phyloP scores from a whole-genome alignment of 208 protist genomes.

The Trichomonas gallinae region DNA sequence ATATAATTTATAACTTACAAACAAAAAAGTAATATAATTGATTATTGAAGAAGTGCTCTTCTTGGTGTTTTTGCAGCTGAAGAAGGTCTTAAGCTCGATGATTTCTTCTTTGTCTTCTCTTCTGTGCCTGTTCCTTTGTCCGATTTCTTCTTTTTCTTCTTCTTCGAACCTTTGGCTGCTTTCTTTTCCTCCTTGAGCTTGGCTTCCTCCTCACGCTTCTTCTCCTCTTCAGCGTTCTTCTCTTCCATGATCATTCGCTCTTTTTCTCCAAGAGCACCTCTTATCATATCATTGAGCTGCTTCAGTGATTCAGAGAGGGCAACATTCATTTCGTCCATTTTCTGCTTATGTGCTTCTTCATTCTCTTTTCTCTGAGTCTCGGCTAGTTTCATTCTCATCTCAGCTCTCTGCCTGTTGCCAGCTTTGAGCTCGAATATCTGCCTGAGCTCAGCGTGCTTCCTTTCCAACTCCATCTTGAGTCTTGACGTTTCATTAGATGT shows the following conservation, averaged over 20 bases:
- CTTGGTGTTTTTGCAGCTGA: neutral
- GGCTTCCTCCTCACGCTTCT: neutral
- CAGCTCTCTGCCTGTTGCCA: neutral
- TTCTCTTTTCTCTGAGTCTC: neutral
- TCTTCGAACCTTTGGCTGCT: neutral
- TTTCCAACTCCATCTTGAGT: neutral
- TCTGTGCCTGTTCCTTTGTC: neutral
- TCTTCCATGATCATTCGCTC: neutral
- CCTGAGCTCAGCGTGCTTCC: neutral
- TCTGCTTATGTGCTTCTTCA: neutral
- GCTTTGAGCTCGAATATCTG: neutral
- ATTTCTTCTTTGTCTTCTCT: neutral
- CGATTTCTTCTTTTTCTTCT: neutral
- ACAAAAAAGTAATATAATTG: neutral
- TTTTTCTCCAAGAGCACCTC: neutral
- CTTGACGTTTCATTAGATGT: neutral
- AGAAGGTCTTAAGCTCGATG: neutral
- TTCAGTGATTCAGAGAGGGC: neutral
- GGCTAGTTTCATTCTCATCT: neutral
- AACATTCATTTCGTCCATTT: neutral
- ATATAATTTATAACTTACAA: neutral
- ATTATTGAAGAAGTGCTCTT: neutral
- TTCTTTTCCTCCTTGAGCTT: neutral
- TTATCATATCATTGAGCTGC: neutral
- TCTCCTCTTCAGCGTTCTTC: neutral